phyloP scores from a whole-genome alignment of 495 filamentous ascomycete genomes.

The Penicillium canariense region DNA sequence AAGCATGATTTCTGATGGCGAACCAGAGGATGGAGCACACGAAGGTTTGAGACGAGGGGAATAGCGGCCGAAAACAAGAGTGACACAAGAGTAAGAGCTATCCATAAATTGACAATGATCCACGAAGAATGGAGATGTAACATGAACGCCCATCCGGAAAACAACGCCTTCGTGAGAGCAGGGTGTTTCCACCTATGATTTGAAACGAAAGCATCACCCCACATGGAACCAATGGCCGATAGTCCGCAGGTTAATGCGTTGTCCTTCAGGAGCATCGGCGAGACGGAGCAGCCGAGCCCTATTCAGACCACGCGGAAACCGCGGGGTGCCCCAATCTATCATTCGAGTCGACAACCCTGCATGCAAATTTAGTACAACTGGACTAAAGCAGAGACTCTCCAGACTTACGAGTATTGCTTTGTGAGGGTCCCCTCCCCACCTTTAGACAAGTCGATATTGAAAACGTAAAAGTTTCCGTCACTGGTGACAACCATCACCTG shows the following conservation, averaged over 20 bases:
- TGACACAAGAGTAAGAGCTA: slow-evolving; percentile 5
- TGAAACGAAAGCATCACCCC: too few species aligned
- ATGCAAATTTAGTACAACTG: slow-evolving; percentile 7
- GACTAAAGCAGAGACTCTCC: background rate
- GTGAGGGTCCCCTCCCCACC: slow-evolving; percentile 91
- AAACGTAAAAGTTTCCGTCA: slow-evolving; percentile 92
- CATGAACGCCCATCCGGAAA: background rate
- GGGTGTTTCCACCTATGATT: too few species aligned
- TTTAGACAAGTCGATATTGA: slow-evolving; percentile 89
- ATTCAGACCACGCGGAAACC: too few species aligned
- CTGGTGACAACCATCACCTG: slow-evolving; percentile 98
- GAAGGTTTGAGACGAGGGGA: slow-evolving; percentile 19
- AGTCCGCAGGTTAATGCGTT: too few species aligned
- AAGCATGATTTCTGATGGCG: slow-evolving; percentile 6
- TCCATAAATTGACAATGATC: background rate
- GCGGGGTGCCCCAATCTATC: slow-evolving; percentile 50
- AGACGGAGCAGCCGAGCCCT: too few species aligned
- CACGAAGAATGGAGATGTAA: background rate
- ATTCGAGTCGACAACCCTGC: slow-evolving; percentile 53
- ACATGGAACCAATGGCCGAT: too few species aligned
- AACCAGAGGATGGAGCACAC: slow-evolving; percentile 7
- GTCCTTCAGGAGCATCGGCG: too few species aligned
- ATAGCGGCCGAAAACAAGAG: slow-evolving; percentile 12
- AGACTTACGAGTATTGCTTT: slow-evolving; percentile 81
- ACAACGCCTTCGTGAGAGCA: background rate